Base-by-base conservation (phyloP, 2,329 filamentous ascomycete genomes). In the Exophiala mesophila region DNA sequence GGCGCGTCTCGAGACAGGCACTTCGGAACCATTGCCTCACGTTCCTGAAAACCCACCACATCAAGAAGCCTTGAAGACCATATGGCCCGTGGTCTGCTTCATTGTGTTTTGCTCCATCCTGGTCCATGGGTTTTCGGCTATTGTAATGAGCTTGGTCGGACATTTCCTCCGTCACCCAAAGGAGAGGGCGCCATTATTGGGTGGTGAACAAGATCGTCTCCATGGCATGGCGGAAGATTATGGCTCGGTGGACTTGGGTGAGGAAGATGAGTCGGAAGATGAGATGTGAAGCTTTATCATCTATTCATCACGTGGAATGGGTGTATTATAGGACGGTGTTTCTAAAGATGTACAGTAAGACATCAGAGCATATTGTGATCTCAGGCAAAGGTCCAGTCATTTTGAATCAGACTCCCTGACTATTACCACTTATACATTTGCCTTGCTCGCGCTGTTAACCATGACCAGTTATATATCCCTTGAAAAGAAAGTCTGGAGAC, bases 1-100 rank as follows among this genome's bases (percentile, higher is more conserved):
- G 17, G 72, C 70, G 0, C 63, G 73, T 44, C 62, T 78, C 0
- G 74, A 77, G 50, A 76, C 66, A 1, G 68, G 65, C 7, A 66
- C 64, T 0, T 68, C 67, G 3, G 50, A 66, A 1, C 72, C 72
- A 2, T 53, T 71, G 7, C 61, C 67, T 1, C 57, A 67, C 39
- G 71, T 72, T 2, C 69, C 69, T 0, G 44, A 54, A 3, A 57
- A 59, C 24, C 57, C 55, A 4, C 47, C 58, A n/a, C 57, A 63
- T 38, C 56, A 63, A 32, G 53, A 59, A 15, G 65, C 69, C 0
- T 61, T 75, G 3, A 61, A 66, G 18, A 58, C 70, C 5, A 62
- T 78, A 0, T 78, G 73, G 72, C 74, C 74, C 0, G 63, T 78
- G 0, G 66, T 78, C 1, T 75, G 70, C 48, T 76, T 76, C 49